Percentiles rank a stretch among this genome's conserved stretches.
phyloP scores from a whole-genome alignment of 2,329 filamentous ascomycete genomes.

The Truncatella angustata region DNA sequence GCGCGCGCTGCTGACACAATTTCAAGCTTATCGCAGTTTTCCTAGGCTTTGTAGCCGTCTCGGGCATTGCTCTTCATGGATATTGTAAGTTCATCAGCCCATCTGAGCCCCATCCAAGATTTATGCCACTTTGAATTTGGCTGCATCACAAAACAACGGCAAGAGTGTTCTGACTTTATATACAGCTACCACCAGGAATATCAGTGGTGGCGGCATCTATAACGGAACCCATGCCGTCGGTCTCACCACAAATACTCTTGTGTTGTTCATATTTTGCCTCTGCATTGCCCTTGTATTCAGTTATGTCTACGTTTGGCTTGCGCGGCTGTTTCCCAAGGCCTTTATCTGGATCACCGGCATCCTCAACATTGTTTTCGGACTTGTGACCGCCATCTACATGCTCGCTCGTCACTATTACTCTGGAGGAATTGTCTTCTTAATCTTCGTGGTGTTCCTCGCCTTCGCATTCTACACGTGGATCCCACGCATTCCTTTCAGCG shows the following conservation, averaged over 20 bases:
- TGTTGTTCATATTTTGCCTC: constrained; percentile 80
- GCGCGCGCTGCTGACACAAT: neutral
- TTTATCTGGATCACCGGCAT: constrained; percentile 94
- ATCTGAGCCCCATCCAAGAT: too few species aligned
- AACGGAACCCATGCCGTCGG: constrained; percentile 61
- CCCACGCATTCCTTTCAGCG: constrained; percentile 83
- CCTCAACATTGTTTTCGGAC: constrained; percentile 77
- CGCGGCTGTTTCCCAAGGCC: constrained; percentile 78
- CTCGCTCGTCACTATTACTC: constrained; percentile 73
- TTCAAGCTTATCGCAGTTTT: constrained; percentile 66
- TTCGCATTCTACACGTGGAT: constrained; percentile 90
- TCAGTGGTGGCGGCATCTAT: constrained; percentile 74
- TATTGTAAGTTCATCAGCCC: constrained; percentile 59
- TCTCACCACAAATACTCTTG: constrained; percentile 79
- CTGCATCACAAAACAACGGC: too few species aligned
- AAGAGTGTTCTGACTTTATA: neutral
- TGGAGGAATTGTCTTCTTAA: constrained; percentile 81
- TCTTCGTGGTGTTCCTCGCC: constrained; percentile 78
- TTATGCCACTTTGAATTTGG: too few species aligned
- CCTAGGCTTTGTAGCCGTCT: constrained; percentile 73
- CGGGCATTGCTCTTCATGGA: constrained; percentile 70
- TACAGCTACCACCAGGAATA: constrained; percentile 49
- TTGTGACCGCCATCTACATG: constrained; percentile 88
- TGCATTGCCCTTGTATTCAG: constrained; percentile 72
- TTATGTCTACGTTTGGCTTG: constrained; percentile 72